Evolutionary conservation across 2,329 filamentous ascomycete species (phyloP), one percentile per base, ranked within the genome.

Genomic region (Cordyceps cateniannulata): DNA sequence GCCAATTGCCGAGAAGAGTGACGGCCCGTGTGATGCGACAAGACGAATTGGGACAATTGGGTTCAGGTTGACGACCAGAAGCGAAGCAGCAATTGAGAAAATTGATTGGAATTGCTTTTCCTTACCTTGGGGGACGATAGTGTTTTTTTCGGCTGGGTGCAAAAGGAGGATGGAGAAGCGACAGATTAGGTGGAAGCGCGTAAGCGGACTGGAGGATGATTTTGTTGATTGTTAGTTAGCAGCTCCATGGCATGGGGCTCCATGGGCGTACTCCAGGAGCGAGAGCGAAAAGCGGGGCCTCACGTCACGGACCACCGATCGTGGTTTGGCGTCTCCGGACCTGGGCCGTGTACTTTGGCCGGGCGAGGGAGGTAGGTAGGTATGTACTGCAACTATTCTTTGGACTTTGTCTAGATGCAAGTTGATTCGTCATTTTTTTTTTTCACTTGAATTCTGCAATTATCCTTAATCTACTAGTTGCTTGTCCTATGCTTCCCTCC

Each of bases 151-250:
- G 62, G 49, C 40, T 60, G 56, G 57, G 52, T 27, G 51, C 60
- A 50, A 50, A 62, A 60, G 59, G 59, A 62, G 62, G 59, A 60
- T 64, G 65, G 59, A 64, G 57, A 63, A 65, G 63, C 50, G 50
- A 60, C 59, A 61, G 61, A 45, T 45, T 54, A 59, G 42, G 44
- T 55, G 56, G 47, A 62, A 63, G 61, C 64, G 66, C 66, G 66
- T 50, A 63, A 64, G 65, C 55, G 67, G 66, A 66, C 59, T 64
- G 62, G 51, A 52, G 59, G 60, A 63, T 62, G 65, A 64, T 68
- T 69, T 68, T 67, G 67, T 68, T 64, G 61, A 65, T 62, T 35
- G 32, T 35, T 35, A 35, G 32, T 35, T 35, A 35, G 32, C 45
- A 62, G 63, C 58, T 55, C 42, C 56, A 50, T 52, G 47, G 32